These are phyloP conservation scores for Sporisorium scitamineum DNA, from an alignment of 1,284 basidiomycete genomes.

Conservation along the genomic window DNA sequence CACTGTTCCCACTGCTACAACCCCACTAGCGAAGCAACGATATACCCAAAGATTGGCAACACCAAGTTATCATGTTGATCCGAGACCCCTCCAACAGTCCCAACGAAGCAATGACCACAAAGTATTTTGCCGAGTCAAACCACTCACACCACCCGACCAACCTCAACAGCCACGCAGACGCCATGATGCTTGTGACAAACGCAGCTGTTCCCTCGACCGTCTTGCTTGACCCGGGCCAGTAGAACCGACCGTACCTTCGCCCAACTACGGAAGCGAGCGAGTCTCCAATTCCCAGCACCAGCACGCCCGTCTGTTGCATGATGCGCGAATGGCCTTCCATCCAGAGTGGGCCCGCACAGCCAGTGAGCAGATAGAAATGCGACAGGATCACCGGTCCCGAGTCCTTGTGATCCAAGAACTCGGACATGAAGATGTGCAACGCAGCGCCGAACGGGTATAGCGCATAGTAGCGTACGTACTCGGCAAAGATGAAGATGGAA, in stretches of 20 bases:
- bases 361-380: conserved; percentile 95
- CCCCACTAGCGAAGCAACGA: conserved; percentile 51
- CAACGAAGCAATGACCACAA: conserved; percentile 37
- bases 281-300: conserved; percentile 92
- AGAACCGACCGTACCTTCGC: conserved; percentile 80
- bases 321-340: conserved; percentile 76
- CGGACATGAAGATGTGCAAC: conserved; percentile 91
- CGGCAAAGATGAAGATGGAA: conserved; percentile 66
- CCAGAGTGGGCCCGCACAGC: conserved; percentile 93
- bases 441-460: conserved; percentile 94
- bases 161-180: conserved; percentile 79
- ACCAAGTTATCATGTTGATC: conserved; percentile 68
- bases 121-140: conserved; percentile 49
- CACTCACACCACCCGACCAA: conserved; percentile 73
- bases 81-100: conserved; percentile 64
- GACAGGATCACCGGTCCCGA: conserved; percentile 94
- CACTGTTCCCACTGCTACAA: neutral
- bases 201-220: conserved; percentile 91
- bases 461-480: conserved; percentile 83
- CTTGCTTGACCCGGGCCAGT: conserved; percentile 88
- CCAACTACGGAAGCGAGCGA: conserved; percentile 93
- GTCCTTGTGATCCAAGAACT: conserved; percentile 96
- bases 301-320: conserved; percentile 84
- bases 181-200: conserved; percentile 80
- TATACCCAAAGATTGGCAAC: conserved; percentile 62